Conservation (phyloP, 148 eudicot species). For the Fagopyrum tataricum region DNA sequence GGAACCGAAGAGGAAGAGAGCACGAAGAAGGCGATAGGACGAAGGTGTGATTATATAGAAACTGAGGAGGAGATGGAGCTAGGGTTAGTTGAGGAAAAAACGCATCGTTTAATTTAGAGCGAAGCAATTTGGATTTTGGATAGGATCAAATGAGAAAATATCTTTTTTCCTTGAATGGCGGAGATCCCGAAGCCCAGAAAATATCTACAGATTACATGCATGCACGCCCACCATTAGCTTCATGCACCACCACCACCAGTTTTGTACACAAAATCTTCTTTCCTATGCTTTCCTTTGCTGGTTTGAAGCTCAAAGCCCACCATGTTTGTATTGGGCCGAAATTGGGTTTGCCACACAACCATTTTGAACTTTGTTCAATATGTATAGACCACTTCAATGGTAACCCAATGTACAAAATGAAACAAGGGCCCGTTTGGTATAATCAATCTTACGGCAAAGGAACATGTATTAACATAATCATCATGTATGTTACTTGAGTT, state of each 20-base stretch:
- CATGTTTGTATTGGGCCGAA: too few relatives aligned
- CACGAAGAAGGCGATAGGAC: constrained; percentile 12
- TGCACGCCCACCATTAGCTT: background rate
- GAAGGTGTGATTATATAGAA: constrained; percentile 13
- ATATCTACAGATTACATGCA: constrained; percentile 7
- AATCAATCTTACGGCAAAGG: too few relatives aligned
- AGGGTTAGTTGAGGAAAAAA: constrained; percentile 7
- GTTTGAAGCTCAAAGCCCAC: too few relatives aligned
- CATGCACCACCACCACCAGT: background rate
- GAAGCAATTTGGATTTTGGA: constrained; percentile 4
- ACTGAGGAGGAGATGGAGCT: background rate
- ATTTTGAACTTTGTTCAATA: too few relatives aligned
- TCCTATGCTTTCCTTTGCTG: background rate
- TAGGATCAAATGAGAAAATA: constrained; percentile 11
- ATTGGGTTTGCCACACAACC: background rate
- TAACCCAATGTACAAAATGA: too few relatives aligned
- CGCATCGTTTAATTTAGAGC: background rate
- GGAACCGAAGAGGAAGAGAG: constrained; percentile 8
- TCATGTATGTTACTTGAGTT: too few relatives aligned
- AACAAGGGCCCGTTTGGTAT: too few relatives aligned
- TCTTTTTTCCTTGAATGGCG: background rate
- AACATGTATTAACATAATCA: too few relatives aligned
- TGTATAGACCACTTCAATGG: too few relatives aligned
- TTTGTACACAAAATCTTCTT: background rate
- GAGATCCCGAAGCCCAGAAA: background rate